Base-by-base conservation (phyloP, 306 rosid genomes). In the Comarum palustre region DNA sequence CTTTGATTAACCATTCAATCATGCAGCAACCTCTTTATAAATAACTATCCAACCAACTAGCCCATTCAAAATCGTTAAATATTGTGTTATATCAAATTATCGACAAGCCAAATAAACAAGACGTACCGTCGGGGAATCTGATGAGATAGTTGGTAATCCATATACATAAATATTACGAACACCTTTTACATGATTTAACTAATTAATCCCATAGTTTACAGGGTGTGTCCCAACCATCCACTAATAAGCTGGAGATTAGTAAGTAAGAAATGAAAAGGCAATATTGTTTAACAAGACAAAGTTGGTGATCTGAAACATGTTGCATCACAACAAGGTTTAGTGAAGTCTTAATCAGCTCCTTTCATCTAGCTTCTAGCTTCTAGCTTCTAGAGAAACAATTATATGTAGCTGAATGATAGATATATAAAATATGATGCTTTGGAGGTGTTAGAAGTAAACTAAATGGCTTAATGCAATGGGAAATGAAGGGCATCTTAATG, bases 261-360 rank as follows among this genome's bases (percentile, higher is more conserved):
- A 72, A 72, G 41, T 70, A 31, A 39, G 51, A 72, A 24, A 38
- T 36, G 31, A 58, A 34, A 52, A 47, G 54, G 72, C 31, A 6
- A 77, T 67, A 31, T 43, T 11, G 34, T 46, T 73, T 69, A 70
- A 80, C 39, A 4, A 61, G 51, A 77, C 0, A 48, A 15, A 55
- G 79, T 78, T 31, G 84, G 66, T 79, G 77, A 80, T 68, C 73
- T 20, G 59, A 77, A 76, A 78, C 72, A 65, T 39, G 69, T 67
- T 74, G 68, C 77, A 25, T 58, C 67, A 60, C 66, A 57, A 65
- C 66, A 52, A 78, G 62, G 74, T 52, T 57, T 68, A 78, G 83
- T 66, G 48, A 62, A 73, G 92, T 84, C 88, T 41, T 64, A 54
- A 79, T 84, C 89, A 79, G 12, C 64, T 25, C 19, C 64, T 58